These are phyloP conservation scores for Phaffia rhodozyma DNA, from an alignment of 1,284 basidiomycete species.

Conservation along the genomic window DNA sequence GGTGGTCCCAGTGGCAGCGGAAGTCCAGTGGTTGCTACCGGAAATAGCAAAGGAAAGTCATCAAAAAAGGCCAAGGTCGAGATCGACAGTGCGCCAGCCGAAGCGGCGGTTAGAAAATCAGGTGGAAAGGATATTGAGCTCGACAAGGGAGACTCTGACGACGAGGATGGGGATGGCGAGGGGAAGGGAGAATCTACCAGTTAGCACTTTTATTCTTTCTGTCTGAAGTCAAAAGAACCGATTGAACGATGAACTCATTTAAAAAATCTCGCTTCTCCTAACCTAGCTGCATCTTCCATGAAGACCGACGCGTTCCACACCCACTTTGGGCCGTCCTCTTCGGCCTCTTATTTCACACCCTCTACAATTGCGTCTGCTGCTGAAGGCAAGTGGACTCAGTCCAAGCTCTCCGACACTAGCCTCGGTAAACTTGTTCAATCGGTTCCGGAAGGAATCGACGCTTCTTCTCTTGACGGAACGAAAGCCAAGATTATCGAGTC, in stretches of 20 bases:
- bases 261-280: constrained; percentile 34
- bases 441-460: constrained; percentile 38
- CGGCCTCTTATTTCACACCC: constrained; percentile 22
- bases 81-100: background rate
- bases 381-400: constrained; percentile 26
- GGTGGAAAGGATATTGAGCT: constrained; percentile 14
- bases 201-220: constrained; percentile 6
- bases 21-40: constrained; percentile 19
- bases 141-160: constrained; percentile 17
- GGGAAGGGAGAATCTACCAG: constrained; percentile 17
- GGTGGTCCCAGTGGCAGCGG: constrained; percentile 34
- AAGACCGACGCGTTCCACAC: constrained; percentile 30
- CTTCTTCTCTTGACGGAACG: background rate
- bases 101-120: constrained; percentile 1
- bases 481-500: constrained; percentile 49
- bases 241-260: constrained; percentile 38
- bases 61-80: constrained; percentile 16
- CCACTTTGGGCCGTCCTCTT: constrained; percentile 31
- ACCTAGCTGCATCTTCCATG: constrained; percentile 9
- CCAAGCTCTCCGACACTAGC: constrained; percentile 23
- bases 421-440: constrained; percentile 48
- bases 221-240: constrained; percentile 23
- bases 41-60: constrained; percentile 17
- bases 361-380: constrained; percentile 23
- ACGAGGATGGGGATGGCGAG: constrained; percentile 17